Percentiles rank a stretch among this genome's conserved stretches.
phyloP scores from a whole-genome alignment of 192 early-diverging fungal genomes.

The Piromyces finnis region DNA sequence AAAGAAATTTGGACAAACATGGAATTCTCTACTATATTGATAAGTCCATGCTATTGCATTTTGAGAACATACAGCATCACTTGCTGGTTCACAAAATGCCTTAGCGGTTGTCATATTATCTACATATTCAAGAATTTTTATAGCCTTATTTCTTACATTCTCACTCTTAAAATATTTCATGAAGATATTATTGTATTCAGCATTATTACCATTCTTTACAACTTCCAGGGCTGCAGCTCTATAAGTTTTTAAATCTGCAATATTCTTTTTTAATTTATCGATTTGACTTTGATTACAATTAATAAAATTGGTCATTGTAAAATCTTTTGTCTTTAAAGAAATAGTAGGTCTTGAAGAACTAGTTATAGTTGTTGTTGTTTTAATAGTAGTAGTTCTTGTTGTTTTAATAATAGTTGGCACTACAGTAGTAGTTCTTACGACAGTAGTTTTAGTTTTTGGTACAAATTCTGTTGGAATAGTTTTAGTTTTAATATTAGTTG shows the following conservation, averaged over 20 bases:
- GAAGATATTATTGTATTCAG: not conserved
- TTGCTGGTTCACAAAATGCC: not conserved
- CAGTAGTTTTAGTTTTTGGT: too few species aligned
- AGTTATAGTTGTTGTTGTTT: not conserved
- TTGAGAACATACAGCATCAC: not conserved
- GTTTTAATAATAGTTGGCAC: too few species aligned
- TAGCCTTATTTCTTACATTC: not conserved
- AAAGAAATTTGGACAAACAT: not conserved
- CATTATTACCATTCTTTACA: not conserved
- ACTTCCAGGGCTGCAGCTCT: not conserved
- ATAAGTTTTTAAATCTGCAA: not conserved
- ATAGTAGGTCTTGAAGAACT: not conserved
- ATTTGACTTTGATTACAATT: not conserved
- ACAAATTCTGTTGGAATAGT: not conserved
- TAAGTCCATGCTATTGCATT: not conserved
- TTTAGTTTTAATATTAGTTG: not conserved
- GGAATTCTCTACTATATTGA: not conserved
- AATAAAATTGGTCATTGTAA: not conserved
- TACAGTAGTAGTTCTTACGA: too few species aligned
- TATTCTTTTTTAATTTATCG: not conserved
- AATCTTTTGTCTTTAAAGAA: not conserved
- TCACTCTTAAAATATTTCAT: not conserved
- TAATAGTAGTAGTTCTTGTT: not conserved
- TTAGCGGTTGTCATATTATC: not conserved
- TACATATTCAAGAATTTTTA: not conserved